Percentiles rank a stretch among this genome's conserved stretches.
Evolutionary conservation across 116 monocot species (phyloP).

Genomic region (Trichopus zeylanicus): DNA sequence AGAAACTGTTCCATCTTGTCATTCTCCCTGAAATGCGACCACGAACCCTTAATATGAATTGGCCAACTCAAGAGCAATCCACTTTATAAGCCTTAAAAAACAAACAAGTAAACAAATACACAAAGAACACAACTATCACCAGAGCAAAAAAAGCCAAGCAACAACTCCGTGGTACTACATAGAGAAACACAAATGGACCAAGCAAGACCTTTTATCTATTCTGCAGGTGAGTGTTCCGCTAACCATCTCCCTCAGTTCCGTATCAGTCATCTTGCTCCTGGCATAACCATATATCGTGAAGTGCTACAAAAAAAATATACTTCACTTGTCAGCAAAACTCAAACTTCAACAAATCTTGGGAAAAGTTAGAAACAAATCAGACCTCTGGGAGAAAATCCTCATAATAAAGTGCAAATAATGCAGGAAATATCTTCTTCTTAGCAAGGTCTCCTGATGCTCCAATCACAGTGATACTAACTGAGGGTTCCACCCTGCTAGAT

Average conservation of each 20-base stretch:
- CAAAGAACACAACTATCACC: no score
- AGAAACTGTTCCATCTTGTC: slow-evolving; percentile 95
- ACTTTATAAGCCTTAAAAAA: no score
- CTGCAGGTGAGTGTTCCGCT: slow-evolving; percentile 84
- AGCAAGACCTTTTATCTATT: slow-evolving; percentile 71
- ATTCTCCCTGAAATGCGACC: slow-evolving; percentile 49
- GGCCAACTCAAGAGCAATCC: no score
- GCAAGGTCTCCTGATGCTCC: no score
- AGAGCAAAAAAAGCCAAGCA: no score
- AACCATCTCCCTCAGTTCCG: slow-evolving; percentile 79
- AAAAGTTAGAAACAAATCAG: no score
- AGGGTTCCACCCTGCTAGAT: slow-evolving; percentile 23
- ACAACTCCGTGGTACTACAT: no score
- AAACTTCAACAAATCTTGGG: no score
- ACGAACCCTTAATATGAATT: background rate
- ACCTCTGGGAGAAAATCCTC: slow-evolving; percentile 94
- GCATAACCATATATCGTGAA: slow-evolving; percentile 95
- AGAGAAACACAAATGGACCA: background rate
- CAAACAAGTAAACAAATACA: no score
- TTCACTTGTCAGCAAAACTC: no score
- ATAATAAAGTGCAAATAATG: slow-evolving; percentile 84
- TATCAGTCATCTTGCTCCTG: slow-evolving; percentile 88
- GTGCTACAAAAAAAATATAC: slow-evolving; percentile 52
- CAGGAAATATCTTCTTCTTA: slow-evolving; percentile 97
- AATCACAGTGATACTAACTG: slow-evolving; percentile 83